Conservation (phyloP, 78 protist species). For the Acrasis kona region DNA sequence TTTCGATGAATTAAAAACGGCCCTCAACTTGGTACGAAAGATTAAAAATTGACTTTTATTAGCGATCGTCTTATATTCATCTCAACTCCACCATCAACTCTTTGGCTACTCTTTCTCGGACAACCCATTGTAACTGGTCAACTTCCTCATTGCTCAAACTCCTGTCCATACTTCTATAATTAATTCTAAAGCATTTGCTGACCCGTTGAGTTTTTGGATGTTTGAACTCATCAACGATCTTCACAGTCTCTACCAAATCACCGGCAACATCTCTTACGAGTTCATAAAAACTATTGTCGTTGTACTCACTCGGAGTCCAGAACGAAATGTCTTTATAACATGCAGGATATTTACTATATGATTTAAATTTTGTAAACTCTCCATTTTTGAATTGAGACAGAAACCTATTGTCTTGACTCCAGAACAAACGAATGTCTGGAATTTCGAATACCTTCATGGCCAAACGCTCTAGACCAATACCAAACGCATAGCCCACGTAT, state of each 20-base stretch:
- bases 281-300: constrained; percentile 65
- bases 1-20: no score
- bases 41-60: no score
- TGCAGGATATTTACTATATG: constrained; percentile 58
- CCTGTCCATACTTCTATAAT: constrained; percentile 73
- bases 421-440: constrained; percentile 89
- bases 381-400: constrained; percentile 43
- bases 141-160: constrained; percentile 20
- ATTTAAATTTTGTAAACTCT: not conserved
- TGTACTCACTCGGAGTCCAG: constrained; percentile 55
- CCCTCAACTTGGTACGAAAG: no score
- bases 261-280: constrained; percentile 59
- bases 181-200: constrained; percentile 69
- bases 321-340: constrained; percentile 61
- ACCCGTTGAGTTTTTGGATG: constrained; percentile 52
- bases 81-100: not conserved
- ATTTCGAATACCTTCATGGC: constrained; percentile 83
- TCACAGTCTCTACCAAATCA: constrained; percentile 70
- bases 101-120: not conserved
- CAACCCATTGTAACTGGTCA: constrained; percentile 3
- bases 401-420: constrained; percentile 78
- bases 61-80: no score
- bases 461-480: constrained; percentile 84
- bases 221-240: constrained; percentile 38
- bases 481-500: constrained; percentile 81